Base-by-base conservation (phyloP, 768 basidiomycete genomes). In the Termitomyces sp. region DNA sequence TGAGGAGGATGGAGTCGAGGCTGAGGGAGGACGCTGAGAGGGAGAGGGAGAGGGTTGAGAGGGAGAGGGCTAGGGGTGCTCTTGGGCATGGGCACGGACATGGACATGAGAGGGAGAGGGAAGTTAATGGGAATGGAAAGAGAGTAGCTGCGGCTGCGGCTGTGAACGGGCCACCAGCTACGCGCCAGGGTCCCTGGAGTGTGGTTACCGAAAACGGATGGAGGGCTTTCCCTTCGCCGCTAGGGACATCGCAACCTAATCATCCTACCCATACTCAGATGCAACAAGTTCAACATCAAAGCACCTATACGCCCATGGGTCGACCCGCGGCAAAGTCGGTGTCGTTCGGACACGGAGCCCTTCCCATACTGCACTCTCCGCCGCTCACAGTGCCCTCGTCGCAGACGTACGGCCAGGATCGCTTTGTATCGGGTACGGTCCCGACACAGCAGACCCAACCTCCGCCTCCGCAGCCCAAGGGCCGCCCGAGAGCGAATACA, bases 401-500 rank as follows among this genome's bases (percentile, higher is more conserved):
- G 27, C 50, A 47, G 30, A 10, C 40, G 1, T 24, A 33, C 18
- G 30, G 30, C 1, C 33, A 42, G 22, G 49, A 42, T 27, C 20
- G 39, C 2, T 50, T 55, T 27, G 40, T 32, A 36, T 36, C 57
- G 30, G 56, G 45, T 12, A 58, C 60, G n/a, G 50, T 51, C 5
- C 53, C 60, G 30, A 22, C 56, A 12, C 55, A 44, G 30, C 53
- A 43, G 44, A 37, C 44, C 32, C 51, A 37, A 44, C 24, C 39
- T 22, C 20, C 14, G 52, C 18, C 30, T 18, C 12, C 24, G 39
- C 22, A 18, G 16, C 52, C 71, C 13, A 76, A 76, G 64, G 70
- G 78, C 37, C 79, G 91, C 36, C 89, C 86, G 43, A 79, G 91
- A 62, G 89, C 88, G 53, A 85, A 79, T 61, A 91, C 89, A 30